Evolutionary conservation across 129 eudicot genomes (phyloP).

Genomic region (Flaveria bidentis): DNA sequence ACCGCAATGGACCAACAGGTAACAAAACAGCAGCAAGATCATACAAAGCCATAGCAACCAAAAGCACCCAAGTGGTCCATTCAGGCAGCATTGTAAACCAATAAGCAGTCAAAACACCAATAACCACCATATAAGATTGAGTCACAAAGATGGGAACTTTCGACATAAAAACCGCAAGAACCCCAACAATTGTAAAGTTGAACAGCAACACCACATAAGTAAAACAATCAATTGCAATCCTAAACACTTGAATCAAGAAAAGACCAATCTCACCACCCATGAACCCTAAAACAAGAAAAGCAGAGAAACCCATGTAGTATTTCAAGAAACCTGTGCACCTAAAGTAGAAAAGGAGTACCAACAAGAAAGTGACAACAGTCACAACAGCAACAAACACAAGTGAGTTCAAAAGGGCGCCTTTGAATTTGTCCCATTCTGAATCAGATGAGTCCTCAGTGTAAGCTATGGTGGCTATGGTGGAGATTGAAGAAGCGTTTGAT

Average conservation of each 20-base stretch:
- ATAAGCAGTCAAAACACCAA: constrained; percentile 92
- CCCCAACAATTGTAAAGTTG: constrained; percentile 88
- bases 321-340: constrained; percentile 88
- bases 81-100: constrained; percentile 97
- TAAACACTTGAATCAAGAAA: constrained; percentile 54
- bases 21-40: constrained; percentile 97
- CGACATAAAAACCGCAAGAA: constrained; percentile 76
- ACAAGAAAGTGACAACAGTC: constrained; percentile 69
- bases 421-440: constrained; percentile 80
- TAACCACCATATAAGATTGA: constrained; percentile 78
- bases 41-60: constrained; percentile 92
- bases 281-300: constrained; percentile 84
- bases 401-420: constrained; percentile 94
- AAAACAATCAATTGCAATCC: constrained; percentile 55
- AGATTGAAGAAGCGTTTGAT: constrained; percentile 43
- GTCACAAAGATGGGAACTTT: constrained; percentile 82
- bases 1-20: constrained; percentile 91
- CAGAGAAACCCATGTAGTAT: constrained; percentile 91
- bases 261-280: constrained; percentile 85
- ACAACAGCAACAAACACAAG: constrained; percentile 86
- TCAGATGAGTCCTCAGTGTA: constrained; percentile 76
- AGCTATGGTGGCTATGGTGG: constrained; percentile 76
- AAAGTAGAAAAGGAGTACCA: constrained; percentile 84
- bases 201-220: constrained; percentile 56
- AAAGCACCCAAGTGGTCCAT: constrained; percentile 98